These are phyloP conservation scores for Fraxinus floribunda DNA, from an alignment of 305 asterid genomes.

Conservation along the genomic window DNA sequence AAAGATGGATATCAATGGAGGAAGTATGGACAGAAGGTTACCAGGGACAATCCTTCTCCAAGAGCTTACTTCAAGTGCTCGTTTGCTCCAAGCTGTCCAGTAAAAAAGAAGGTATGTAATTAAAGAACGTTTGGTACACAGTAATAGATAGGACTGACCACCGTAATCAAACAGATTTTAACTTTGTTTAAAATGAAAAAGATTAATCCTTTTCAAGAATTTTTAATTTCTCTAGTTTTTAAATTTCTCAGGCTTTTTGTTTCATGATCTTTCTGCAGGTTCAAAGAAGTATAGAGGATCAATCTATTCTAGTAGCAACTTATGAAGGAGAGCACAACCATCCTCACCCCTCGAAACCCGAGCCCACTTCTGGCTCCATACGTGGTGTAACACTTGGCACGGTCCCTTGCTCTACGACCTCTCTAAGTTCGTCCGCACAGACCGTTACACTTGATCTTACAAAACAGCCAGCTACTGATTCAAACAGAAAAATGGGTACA, in stretches of 20 bases:
- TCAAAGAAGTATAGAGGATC: conserved; percentile 91
- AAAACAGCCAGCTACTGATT: conserved; percentile 32
- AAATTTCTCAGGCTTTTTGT: not conserved
- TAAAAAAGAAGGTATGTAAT: conserved; percentile 63
- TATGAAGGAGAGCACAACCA: conserved; percentile 98
- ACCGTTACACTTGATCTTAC: conserved; percentile 58
- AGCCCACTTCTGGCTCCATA: conserved; percentile 38
- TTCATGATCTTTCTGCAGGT: conserved; percentile 44
- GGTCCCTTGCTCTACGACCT: conserved; percentile 45
- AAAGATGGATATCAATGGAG: conserved; percentile 83
- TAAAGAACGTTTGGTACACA: not conserved
- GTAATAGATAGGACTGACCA: not conserved
- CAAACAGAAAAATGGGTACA: conserved; percentile 27
- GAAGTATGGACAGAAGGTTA: conserved; percentile 79
- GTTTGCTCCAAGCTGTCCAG: conserved; percentile 71
- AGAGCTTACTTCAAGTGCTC: conserved; percentile 85
- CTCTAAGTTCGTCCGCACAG: conserved; percentile 45
- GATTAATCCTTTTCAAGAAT: not conserved
- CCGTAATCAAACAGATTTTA: not conserved
- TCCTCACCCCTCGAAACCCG: conserved; percentile 53
- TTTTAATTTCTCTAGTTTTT: not conserved
- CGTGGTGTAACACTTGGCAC: conserved; percentile 38
- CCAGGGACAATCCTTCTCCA: conserved; percentile 75
- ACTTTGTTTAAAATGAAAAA: not conserved
- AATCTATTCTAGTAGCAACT: conserved; percentile 74